A percentile compares a stretch with the other conserved stretches of the same genome.
Evolutionary conservation across 2,329 filamentous ascomycete species (phyloP).

Genomic region (Orbilia quercus): DNA sequence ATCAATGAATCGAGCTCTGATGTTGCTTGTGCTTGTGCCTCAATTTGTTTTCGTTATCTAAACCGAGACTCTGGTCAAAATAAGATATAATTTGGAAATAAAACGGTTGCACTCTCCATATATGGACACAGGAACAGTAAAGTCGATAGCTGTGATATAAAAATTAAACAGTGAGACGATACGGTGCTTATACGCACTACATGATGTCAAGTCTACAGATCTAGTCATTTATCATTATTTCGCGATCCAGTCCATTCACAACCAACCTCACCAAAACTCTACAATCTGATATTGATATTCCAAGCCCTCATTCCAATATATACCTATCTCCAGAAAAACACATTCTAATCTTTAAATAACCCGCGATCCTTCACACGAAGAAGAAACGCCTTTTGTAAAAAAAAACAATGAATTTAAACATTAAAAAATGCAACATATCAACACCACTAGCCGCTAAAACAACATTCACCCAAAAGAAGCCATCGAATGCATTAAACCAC

Average conservation of each 20-base stretch:
- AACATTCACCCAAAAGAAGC: conserved; percentile 7
- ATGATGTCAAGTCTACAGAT: too few species aligned
- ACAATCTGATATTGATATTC: background rate
- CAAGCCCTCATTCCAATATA: background rate
- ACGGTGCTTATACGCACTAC: too few species aligned
- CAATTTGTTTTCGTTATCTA: too few species aligned
- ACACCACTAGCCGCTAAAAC: conserved; percentile 45
- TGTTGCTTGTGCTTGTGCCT: too few species aligned
- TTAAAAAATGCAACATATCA: conserved; percentile 44
- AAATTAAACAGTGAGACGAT: too few species aligned
- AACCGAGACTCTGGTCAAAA: too few species aligned
- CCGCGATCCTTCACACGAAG: background rate
- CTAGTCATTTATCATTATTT: too few species aligned
- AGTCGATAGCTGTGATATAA: too few species aligned
- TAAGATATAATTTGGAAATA: too few species aligned
- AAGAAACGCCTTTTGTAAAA: conserved; percentile 32
- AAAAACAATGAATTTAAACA: background rate
- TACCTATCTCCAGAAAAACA: background rate
- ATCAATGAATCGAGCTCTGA: too few species aligned
- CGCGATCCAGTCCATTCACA: conserved; percentile 3
- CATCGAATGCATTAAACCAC: background rate
- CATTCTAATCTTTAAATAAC: background rate
- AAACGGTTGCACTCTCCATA: too few species aligned
- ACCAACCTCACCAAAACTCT: background rate
- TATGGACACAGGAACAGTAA: too few species aligned